A percentile compares a stretch with the other conserved stretches of the same genome.
Conservation (phyloP, 345 rosid species). For the Populus simonii region DNA sequence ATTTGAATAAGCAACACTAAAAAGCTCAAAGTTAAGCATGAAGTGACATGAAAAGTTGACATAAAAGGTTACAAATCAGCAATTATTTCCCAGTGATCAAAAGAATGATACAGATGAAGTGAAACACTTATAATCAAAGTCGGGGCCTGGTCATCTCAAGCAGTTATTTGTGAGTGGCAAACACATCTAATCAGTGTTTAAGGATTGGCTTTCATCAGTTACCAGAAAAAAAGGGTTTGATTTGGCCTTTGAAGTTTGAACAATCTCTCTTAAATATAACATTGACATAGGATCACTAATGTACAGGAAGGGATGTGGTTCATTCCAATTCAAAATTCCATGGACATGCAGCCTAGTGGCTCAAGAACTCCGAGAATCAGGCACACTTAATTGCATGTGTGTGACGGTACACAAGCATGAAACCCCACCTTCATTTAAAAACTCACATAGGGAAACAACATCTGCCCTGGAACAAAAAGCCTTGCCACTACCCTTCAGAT, state of each 20-base stretch:
- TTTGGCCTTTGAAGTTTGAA: background rate
- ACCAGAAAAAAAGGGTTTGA: background rate
- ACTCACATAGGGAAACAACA: constrained; percentile 54
- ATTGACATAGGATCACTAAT: background rate
- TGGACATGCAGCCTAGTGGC: background rate
- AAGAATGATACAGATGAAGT: background rate
- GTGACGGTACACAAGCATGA: background rate
- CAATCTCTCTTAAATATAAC: background rate
- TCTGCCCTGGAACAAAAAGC: constrained; percentile 88
- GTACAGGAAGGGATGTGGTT: background rate
- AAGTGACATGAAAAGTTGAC: background rate
- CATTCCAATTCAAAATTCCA: background rate
- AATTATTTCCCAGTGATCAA: background rate
- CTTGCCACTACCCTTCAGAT: constrained; percentile 63
- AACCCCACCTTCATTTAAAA: constrained; percentile 55
- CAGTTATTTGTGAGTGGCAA: background rate
- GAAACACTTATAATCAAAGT: background rate
- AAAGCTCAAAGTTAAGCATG: background rate
- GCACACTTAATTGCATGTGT: background rate
- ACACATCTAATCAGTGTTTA: background rate
- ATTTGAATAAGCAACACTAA: constrained; percentile 1
- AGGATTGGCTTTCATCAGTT: background rate
- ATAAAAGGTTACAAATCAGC: background rate
- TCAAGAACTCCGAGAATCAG: background rate
- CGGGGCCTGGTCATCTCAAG: background rate